Evolutionary conservation across 768 basidiomycete genomes (phyloP), one percentile per base, ranked within the genome.

Genomic region (Lactifluus subvellereus): DNA sequence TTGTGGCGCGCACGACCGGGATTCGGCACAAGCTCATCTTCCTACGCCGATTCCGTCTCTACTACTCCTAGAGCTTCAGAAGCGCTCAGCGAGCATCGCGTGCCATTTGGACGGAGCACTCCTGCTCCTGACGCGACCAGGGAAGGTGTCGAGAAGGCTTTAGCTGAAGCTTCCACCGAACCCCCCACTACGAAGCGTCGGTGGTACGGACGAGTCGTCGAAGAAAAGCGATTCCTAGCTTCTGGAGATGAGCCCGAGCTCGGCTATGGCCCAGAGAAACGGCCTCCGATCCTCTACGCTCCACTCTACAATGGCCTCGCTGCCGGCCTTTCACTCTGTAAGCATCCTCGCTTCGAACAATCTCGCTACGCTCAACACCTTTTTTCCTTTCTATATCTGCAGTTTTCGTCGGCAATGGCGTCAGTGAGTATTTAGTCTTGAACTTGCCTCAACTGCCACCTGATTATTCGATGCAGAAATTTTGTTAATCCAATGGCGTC

Each of bases 401-500:
- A 67, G 83, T 86, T 40, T 88, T 89, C 69, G 77, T 87, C 13
- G 84, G 85, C 0, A 86, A 83, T 68, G 84, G 84, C 52, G 50
- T 87, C 68, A 84, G 82, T 67, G 42, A 60, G 66, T 67, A n/a
- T 1, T 20, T n/a, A 14, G 22, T 16, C 22, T 16, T 16, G 5
- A 33, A 13, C 0, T 20, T 20, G 20, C 3, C 32, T 35, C 27
- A 27, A 16, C 20, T 32, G 4, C 16, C n/a, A 18, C 10, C 18
- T 58, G 2, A 56, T 33, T 6, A 9, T 33, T 54, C 59, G 27
- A 33, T 14, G 18, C 54, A 67, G 66, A 57, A 65, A 82, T 80
- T 4, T 71, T 94, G 42, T 64, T 94, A 9, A 70, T 75, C 22
- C 82, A 84, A 69, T 82, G 75, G 66, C 60, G 76, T 60, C 77